Evolutionary conservation across 2,329 filamentous ascomycete species (phyloP), one percentile per base, ranked within the genome.

Genomic region (Colletotrichum navitas): DNA sequence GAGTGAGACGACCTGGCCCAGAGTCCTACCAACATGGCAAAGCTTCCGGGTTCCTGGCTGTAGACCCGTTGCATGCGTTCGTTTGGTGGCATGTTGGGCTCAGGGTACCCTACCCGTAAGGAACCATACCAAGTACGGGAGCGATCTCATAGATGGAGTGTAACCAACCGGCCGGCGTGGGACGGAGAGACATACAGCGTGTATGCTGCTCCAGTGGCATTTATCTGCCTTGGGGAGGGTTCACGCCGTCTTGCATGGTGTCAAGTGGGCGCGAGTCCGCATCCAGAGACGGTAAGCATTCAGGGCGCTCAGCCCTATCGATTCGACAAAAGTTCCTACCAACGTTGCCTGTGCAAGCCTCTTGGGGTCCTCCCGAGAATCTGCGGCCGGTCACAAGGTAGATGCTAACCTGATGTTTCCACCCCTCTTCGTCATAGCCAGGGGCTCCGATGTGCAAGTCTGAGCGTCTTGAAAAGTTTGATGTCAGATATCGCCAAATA

Each of bases 291-390:
- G 55, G 29, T n/a, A 45, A 21, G 43, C 43, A 61, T 49, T 59
- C 59, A 69, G 43, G 65, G 47, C 65, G 54, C 45, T 68, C 69
- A 72, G 69, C 69, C 69, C 47, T 69, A 72, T 49, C 49, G 51
- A 51, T 41, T 36, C 41, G 26, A 60, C 29, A 64, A 47, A 65
- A 39, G 54, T 45, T 49, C 51, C 67, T 8, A 29, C 12, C 32
- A 29, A 16, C 24, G 49, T 14, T 18, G 21, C 41, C n/a, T 54
- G 26, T n/a, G 32, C 26, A 59, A 45, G 52, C 26, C 43, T 54
- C 41, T 26, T 52, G 29, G 6, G 18, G 16, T 24, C 41, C 29
- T 34, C 39, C 34, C 26, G 32, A 43, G 51, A 45, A 56, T 39
- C 49, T 39, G 55, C 41, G 41, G 58, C 16, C 14, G 47, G 24